Evolutionary conservation across 2,329 filamentous ascomycete genomes (phyloP).

Genomic region (Huntiella moniliformis): DNA sequence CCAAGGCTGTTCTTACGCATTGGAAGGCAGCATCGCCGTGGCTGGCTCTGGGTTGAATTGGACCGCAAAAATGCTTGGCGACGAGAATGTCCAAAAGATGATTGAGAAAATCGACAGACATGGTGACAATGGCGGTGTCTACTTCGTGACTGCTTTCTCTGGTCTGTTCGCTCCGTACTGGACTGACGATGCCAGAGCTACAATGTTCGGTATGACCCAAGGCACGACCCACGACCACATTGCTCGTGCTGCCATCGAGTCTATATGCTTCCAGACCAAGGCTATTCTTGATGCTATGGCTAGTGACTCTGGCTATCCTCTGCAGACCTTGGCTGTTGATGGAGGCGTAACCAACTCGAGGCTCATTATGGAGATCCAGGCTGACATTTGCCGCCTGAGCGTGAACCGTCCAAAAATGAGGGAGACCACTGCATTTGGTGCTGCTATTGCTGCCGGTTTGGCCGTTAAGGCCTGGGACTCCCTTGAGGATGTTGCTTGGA

Average conservation of each 20-base stretch:
- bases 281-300: conserved; percentile 87
- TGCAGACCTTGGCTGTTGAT: conserved; percentile 63
- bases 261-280: conserved; percentile 81
- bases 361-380: conserved; percentile 81
- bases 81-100: conserved; percentile 31
- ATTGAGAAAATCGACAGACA: conserved; percentile 31
- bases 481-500: conserved; percentile 52
- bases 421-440: conserved; percentile 75
- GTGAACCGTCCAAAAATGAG: conserved; percentile 75
- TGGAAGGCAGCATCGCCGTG: conserved; percentile 71
- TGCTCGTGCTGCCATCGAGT: conserved; percentile 73
- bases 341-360: conserved; percentile 80
- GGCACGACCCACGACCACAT: conserved; percentile 75
- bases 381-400: conserved; percentile 64
- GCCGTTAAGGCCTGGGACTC: conserved; percentile 62
- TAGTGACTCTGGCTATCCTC: conserved; percentile 57
- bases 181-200: conserved; percentile 84
- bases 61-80: conserved; percentile 40
- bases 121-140: conserved; percentile 59
- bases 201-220: conserved; percentile 70
- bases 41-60: conserved; percentile 68
- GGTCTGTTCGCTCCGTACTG: conserved; percentile 86
- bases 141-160: conserved; percentile 80
- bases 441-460: conserved; percentile 77
- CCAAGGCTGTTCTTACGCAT: conserved; percentile 46